Base-by-base conservation (phyloP, 768 basidiomycete genomes). In the Suillus alpinus region DNA sequence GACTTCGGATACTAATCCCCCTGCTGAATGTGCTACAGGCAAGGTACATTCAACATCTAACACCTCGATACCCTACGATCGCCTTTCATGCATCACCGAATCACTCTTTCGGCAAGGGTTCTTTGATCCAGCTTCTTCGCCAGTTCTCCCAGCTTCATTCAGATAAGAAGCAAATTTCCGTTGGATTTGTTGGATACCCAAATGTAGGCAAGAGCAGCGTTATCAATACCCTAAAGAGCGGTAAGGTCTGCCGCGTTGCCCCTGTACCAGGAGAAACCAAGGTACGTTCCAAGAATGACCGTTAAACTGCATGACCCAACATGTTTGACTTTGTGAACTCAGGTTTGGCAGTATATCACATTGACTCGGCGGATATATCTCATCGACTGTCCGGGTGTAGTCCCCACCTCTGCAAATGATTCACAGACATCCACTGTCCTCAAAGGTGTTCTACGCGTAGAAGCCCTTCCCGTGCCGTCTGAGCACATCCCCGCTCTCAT, bases 321-420 rank as follows among this genome's bases (percentile, higher is more conserved):
- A 18, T 59, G 14, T 57, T 47, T 62, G 5, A 31, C 29, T 56
- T 50, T n/a, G 20, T 37, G 41, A 37, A 57, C 40, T 16, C 59
- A 76, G 76, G 95, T 98, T 66, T 99, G 97, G 97, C 96, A 99
- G 83, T 99, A 99, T 76, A 98, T 99, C 78, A 95, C 94, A 32
- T 80, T 99, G 44, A 99, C 95, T 62, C 86, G 90, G 64, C 85
- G 92, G 58, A 99, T 99, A 72, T 99, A 98, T 80, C 89, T 99
- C 66, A 98, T 99, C 78, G 97, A 99, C 76, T 99, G 97, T 72
- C 97, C 97, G 32, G 97, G 97, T 53, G 92, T 98, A 74, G 97
- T 98, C 1, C 96, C 96, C 2, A 89, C 94, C 18, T 95, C 94
- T 26, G 91, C 94, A 2, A 83, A 91, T 63, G 95, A 98, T 74